These are phyloP conservation scores for Suillus lakei DNA, from an alignment of 768 basidiomycete species.

Conservation along the genomic window DNA sequence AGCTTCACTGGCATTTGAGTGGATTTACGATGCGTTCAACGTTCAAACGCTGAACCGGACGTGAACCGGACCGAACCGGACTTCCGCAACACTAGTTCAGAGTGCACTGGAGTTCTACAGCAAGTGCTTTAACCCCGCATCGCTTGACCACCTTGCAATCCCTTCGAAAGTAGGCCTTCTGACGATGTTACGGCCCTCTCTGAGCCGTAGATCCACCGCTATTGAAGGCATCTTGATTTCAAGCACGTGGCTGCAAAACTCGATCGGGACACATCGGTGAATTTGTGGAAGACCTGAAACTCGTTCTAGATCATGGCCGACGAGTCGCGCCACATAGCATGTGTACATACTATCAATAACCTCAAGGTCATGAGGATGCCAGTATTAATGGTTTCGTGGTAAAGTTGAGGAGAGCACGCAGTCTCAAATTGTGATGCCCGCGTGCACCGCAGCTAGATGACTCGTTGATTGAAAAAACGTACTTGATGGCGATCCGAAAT, in stretches of 20 bases:
- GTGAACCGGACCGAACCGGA: too few relatives aligned
- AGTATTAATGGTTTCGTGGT: conserved; percentile 54
- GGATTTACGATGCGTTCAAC: too few relatives aligned
- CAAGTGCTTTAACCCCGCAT: conserved; percentile 72
- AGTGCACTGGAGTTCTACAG: conserved; percentile 81
- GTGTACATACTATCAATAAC: too few relatives aligned
- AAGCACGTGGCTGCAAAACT: conserved; percentile 12
- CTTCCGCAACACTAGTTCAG: too few relatives aligned
- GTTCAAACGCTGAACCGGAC: too few relatives aligned
- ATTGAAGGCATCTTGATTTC: conserved; percentile 12
- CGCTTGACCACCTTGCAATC: conserved; percentile 45
- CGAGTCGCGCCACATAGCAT: conserved; percentile 65
- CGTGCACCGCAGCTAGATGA: background rate
- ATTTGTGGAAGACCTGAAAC: conserved; percentile 37
- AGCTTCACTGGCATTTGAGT: too few relatives aligned
- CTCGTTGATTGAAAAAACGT: background rate
- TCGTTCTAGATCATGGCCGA: conserved; percentile 67
- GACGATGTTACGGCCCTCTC: conserved; percentile 25
- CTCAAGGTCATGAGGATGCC: conserved; percentile 57
- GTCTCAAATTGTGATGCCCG: conserved; percentile 50
- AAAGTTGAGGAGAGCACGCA: conserved; percentile 54
- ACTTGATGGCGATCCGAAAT: background rate
- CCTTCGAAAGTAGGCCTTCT: conserved; percentile 30
- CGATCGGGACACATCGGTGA: background rate
- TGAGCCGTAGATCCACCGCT: conserved; percentile 21